Evolutionary conservation across 2,329 filamentous ascomycete species (phyloP), one percentile per base, ranked within the genome.

Genomic region (Penicillium rolfsii): DNA sequence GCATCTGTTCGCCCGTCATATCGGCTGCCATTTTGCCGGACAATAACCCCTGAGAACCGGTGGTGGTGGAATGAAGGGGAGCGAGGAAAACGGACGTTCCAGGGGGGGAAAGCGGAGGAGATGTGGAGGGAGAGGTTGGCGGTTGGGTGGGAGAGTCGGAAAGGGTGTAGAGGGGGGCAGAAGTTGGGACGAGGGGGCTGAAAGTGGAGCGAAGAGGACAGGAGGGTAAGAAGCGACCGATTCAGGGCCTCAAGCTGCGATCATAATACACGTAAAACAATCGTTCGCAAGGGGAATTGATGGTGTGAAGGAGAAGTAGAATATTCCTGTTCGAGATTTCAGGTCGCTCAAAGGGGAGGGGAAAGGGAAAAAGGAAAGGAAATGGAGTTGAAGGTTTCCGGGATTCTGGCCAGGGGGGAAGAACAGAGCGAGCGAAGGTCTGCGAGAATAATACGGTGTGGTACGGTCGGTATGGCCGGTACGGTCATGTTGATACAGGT

Each of bases 1-100:
- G 94, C 88, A 97, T 96, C 70, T 82, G 80, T 74, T 82, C 80
- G 72, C 79, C 77, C 67, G 76, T 79, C 78, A 82, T 80, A 67
- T 81, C 79, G 75, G 78, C 73, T 70, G 77, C 77, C 79, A 81
- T 82, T 56, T 68, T 77, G 64, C 67, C 65, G 64, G 60, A 70
- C 53, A 58, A 45, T 61, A 64, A 64, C 70, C 69, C 73, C 73
- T 71, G 60, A 65, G 55, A 54, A 55, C 52, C 61, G 55, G 40
- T 52, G 53, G 43, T 26, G 22, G 49, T 57, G 55, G 55, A 45
- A 54, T 53, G 35, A n/a, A 57, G 55, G 63, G 57, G 49, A 57
- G 54, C 53, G 52, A 35, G 40, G 52, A 48, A 49, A 55, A 55
- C 55, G 48, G 54, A 60, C 33, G 57, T 58, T 52, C 64, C 49